Evolutionary conservation across 176 grass and related monocot species (phyloP), one percentile per base, ranked within the genome.

Genomic region (Thalia dealbata): DNA sequence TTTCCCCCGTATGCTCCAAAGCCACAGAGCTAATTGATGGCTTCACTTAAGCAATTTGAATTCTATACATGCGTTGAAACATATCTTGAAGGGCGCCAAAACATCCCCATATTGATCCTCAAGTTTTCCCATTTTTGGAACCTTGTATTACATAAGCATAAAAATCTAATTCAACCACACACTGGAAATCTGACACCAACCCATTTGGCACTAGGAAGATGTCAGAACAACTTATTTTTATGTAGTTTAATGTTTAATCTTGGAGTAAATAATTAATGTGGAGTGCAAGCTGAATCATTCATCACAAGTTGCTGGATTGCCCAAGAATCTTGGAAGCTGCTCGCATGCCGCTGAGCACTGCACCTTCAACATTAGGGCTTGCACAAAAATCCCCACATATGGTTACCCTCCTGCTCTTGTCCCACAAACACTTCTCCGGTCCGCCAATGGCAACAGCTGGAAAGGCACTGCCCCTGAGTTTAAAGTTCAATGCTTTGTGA

Each of bases 371-470:
- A 78, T 81, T 81, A 64, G 93, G 87, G 52, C 80, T 86, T 46
- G 76, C 14, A 0, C 89, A 96, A 78, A 96, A 96, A 86, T 96
- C 93, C 80, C 93, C 93, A 79, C 87, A 96, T 51, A 96, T 82
- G 61, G 61, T 84, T 69, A 96, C 82, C 70, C 85, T 88, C 41
- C 52, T 88, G 69, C 68, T 81, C 69, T 86, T 84, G 70, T 92
- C 80, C 89, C 86, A 92, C 35, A 96, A 45, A 61, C 93, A 96
- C 69, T 86, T 92, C 28, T 92, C 92, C 46, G 88, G 84, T 42
- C 75, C 86, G 24, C 89, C 78, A 43, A 90, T 71, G 74, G 82
- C 38, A 67, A 81, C 43, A 13, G 81, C 76, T 71, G 87, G 89
- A 75, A 92, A 97, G 80, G 89, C 85, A 86, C 71, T 68, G 63